A percentile compares a stretch with the other conserved stretches of the same genome.
Conservation (phyloP, 1,284 basidiomycete species). For the Ganoderma multipileum region DNA sequence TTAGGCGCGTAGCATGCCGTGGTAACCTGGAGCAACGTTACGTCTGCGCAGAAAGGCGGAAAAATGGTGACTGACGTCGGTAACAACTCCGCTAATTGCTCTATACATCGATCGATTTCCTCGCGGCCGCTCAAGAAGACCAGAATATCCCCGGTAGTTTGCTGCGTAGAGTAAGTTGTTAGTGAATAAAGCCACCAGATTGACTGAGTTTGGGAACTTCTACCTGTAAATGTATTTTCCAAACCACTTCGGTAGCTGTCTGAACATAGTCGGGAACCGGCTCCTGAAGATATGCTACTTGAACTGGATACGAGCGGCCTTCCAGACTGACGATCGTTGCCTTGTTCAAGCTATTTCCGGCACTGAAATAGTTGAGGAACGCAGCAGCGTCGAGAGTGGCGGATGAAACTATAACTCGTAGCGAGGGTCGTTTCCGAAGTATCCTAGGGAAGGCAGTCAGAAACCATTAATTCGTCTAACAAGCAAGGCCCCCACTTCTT, state of each 20-base stretch:
- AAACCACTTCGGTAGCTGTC: slow-evolving; percentile 84
- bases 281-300: slow-evolving; percentile 79
- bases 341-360: slow-evolving; percentile 54
- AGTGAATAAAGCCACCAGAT: slow-evolving; percentile 10
- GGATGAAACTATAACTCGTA: slow-evolving; percentile 92
- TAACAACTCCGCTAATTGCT: slow-evolving; percentile 81
- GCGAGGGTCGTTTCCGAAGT: slow-evolving; percentile 84
- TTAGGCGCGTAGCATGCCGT: slow-evolving; percentile 61
- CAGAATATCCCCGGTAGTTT: slow-evolving; percentile 88
- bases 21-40: slow-evolving; percentile 61
- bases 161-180: slow-evolving; percentile 42
- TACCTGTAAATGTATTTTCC: slow-evolving; percentile 88
- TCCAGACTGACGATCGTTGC: slow-evolving; percentile 89
- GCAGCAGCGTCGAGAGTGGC: slow-evolving; percentile 93
- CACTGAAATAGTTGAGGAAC: slow-evolving; percentile 89
- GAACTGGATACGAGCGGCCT: slow-evolving; percentile 92
- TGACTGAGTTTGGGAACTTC: slow-evolving; percentile 5
- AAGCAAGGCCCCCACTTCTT: slow-evolving; percentile 70
- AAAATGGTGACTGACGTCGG: slow-evolving; percentile 62
- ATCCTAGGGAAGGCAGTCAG: slow-evolving; percentile 57
- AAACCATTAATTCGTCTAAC: neutral
- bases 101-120: slow-evolving; percentile 91
- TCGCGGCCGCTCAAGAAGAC: slow-evolving; percentile 97
- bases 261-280: slow-evolving; percentile 84
- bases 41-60: neutral